phyloP scores from a whole-genome alignment of 805 yeast species.

The Saccharomycopsis microspora region DNA sequence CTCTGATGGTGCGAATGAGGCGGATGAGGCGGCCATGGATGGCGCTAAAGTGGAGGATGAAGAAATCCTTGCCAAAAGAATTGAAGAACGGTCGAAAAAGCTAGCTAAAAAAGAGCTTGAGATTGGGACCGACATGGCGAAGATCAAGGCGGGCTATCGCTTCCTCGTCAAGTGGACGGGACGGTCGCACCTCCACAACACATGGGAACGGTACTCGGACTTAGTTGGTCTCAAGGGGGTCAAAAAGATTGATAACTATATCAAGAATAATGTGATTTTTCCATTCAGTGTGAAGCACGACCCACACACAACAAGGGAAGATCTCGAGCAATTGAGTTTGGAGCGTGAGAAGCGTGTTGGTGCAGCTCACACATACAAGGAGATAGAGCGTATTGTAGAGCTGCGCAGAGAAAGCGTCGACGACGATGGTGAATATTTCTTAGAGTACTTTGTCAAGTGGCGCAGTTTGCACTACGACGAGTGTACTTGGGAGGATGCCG shows the following conservation, averaged over 20 bases:
- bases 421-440: slow-evolving; percentile 52
- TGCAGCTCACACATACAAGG: slow-evolving; percentile 70
- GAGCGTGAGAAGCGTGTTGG: slow-evolving; percentile 81
- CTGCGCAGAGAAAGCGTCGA: slow-evolving; percentile 54
- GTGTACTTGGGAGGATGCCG: slow-evolving; percentile 94
- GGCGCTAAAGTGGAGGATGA: slow-evolving; percentile 4
- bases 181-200: slow-evolving; percentile 83
- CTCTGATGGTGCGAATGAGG: slow-evolving; percentile 15
- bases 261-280: slow-evolving; percentile 59
- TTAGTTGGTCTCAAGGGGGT: slow-evolving; percentile 54
- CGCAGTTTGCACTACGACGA: slow-evolving; percentile 86
- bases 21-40: slow-evolving; percentile 13
- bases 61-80: slow-evolving; percentile 17
- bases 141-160: slow-evolving; percentile 49
- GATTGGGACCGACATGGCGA: slow-evolving; percentile 28
- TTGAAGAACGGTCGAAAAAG: slow-evolving; percentile 13
- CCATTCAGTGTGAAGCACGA: slow-evolving; percentile 74
- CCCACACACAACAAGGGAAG: slow-evolving; percentile 79
- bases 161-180: slow-evolving; percentile 77
- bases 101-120: slow-evolving; percentile 25
- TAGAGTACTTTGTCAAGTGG: slow-evolving; percentile 90
- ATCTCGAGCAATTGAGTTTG: slow-evolving; percentile 85
- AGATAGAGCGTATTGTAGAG: slow-evolving; percentile 83
- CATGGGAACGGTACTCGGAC: slow-evolving; percentile 71
- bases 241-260: slow-evolving; percentile 83